A percentile compares a stretch with the other conserved stretches of the same genome.
Evolutionary conservation across 371 early-diverging fungal species (phyloP).

Genomic region (Smittium culicis): DNA sequence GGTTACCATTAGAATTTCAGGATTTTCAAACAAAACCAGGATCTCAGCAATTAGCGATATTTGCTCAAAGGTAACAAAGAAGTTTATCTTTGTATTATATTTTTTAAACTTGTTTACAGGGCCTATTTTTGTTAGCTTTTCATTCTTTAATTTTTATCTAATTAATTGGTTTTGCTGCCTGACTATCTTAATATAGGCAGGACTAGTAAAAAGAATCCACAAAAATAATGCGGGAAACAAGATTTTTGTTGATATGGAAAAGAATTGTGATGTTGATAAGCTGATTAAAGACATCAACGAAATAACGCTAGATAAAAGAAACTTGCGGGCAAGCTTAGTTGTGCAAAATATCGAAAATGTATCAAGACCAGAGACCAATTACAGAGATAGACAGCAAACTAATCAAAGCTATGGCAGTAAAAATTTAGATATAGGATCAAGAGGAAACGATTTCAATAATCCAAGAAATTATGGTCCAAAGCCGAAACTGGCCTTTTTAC

Average conservation of each 20-base stretch:
- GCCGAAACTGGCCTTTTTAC: not conserved
- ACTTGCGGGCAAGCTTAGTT: not conserved
- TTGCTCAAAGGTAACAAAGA: slow-evolving; percentile 8
- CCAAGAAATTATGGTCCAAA: not conserved
- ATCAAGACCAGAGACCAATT: not conserved
- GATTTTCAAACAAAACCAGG: slow-evolving; percentile 1
- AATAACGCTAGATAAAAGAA: not conserved
- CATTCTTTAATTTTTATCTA: no score
- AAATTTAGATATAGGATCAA: not conserved
- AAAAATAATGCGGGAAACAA: slow-evolving; percentile 8
- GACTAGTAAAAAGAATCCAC: slow-evolving; percentile 8
- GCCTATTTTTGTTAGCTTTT: no score
- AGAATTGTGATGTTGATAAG: not conserved
- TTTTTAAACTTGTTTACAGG: no score
- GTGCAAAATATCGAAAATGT: not conserved
- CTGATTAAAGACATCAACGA: not conserved
- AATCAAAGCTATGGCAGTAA: no score
- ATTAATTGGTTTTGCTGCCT: not conserved
- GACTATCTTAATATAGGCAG: slow-evolving; percentile 3
- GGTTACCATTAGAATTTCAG: slow-evolving; percentile 3
- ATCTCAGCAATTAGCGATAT: slow-evolving; percentile 3
- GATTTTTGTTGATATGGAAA: slow-evolving; percentile 10
- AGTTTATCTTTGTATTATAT: no score
- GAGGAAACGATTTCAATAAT: not conserved
- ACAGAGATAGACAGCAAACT: no score